A percentile compares a stretch with the other conserved stretches of the same genome.
These are phyloP conservation scores for Diddensiella santjacobensis DNA, from an alignment of 805 yeast genomes.

Conservation along the genomic window DNA sequence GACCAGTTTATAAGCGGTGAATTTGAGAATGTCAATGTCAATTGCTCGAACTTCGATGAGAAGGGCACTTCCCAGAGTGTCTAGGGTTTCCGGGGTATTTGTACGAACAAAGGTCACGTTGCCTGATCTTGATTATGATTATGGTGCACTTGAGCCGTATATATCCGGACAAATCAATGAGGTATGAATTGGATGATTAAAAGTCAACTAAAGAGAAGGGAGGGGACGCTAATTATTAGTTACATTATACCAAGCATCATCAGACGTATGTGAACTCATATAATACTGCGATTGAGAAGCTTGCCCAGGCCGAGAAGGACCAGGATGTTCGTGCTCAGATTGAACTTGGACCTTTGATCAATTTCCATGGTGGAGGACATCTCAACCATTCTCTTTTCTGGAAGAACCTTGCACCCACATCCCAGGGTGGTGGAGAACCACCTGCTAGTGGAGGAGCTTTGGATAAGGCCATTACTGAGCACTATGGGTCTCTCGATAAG, in stretches of 20 bases:
- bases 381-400: slow-evolving; percentile 83
- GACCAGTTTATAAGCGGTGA: too few relatives aligned
- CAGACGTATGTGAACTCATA: slow-evolving; percentile 86
- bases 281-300: slow-evolving; percentile 73
- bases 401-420: slow-evolving; percentile 78
- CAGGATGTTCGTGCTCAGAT: slow-evolving; percentile 58
- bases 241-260: slow-evolving; percentile 86
- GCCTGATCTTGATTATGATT: slow-evolving; percentile 82
- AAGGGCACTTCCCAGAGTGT: slow-evolving; percentile 7
- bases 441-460: slow-evolving; percentile 54
- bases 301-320: slow-evolving; percentile 56
- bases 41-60: slow-evolving; percentile 2
- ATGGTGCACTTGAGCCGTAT: slow-evolving; percentile 79
- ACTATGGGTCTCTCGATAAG: slow-evolving; percentile 71
- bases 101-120: slow-evolving; percentile 49
- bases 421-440: slow-evolving; percentile 71
- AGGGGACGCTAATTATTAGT: slow-evolving; percentile 2
- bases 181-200: slow-evolving; percentile 13
- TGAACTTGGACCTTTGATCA: slow-evolving; percentile 65
- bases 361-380: slow-evolving; percentile 92
- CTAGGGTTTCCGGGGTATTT: not conserved
- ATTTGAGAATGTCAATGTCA: too few relatives aligned
- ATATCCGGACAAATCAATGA: slow-evolving; percentile 86
- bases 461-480: slow-evolving; percentile 52
- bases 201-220: not conserved